phyloP scores from a whole-genome alignment of 2,329 filamentous ascomycete genomes.

The Nothophoma quercina region DNA sequence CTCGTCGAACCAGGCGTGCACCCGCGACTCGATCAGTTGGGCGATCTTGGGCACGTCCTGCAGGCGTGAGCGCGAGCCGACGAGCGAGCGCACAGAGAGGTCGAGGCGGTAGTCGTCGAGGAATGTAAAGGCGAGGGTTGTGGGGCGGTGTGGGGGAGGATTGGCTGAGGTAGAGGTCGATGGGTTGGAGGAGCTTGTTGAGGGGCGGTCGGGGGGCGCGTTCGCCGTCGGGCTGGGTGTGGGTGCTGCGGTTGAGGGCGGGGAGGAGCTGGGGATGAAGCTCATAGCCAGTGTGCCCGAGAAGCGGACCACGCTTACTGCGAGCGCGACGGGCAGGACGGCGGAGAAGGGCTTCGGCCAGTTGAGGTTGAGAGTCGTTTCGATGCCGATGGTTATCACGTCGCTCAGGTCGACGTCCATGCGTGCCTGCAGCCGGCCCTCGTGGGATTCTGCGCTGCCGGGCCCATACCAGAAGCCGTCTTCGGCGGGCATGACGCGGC shows the following conservation, averaged over 20 bases:
- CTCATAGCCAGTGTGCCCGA: constrained; percentile 93
- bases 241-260: constrained; percentile 40
- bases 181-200: constrained; percentile 15
- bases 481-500: constrained; percentile 90
- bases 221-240: constrained; percentile 36
- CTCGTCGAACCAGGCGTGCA: constrained; percentile 89
- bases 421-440: constrained; percentile 83
- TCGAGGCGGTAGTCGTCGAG: constrained; percentile 86
- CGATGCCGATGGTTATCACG: constrained; percentile 91
- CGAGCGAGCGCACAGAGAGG: constrained; percentile 79
- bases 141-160: constrained; percentile 60
- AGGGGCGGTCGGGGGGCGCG: constrained; percentile 51
- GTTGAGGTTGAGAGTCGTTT: constrained; percentile 93
- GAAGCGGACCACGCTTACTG: constrained; percentile 91
- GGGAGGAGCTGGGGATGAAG: constrained; percentile 74
- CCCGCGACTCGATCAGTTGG: constrained; percentile 78
- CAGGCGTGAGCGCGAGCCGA: constrained; percentile 79
- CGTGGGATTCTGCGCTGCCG: constrained; percentile 62
- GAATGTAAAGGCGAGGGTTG: constrained; percentile 94
- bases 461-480: constrained; percentile 65
- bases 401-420: constrained; percentile 98
- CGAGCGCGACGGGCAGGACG: constrained; percentile 87
- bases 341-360: constrained; percentile 91
- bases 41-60: constrained; percentile 91
- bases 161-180: constrained; percentile 6